Evolutionary conservation across 139 green algal species (phyloP).

Genomic region (Chlorella sp.): DNA sequence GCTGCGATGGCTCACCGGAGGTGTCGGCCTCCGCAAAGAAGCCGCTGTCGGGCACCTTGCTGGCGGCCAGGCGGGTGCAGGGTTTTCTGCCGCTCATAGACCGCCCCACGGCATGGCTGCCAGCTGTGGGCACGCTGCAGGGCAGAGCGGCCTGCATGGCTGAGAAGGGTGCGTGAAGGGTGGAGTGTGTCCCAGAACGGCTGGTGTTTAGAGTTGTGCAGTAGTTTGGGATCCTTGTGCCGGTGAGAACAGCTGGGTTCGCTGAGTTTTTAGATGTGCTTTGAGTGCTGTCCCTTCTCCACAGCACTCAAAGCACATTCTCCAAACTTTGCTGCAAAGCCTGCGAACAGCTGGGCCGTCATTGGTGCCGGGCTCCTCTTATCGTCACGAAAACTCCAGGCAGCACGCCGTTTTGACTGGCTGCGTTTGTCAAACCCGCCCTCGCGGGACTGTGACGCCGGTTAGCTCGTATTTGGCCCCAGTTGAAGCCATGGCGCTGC

Average conservation of each 20-base stretch:
- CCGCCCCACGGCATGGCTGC: background rate
- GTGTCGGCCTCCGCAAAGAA: conserved; percentile 63
- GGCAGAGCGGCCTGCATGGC: background rate
- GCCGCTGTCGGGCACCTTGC: conserved; percentile 46
- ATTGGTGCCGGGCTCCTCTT: background rate
- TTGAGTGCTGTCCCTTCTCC: no score
- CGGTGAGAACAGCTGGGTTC: no score
- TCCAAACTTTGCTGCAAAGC: no score
- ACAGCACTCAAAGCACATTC: no score
- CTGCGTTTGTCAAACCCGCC: background rate
- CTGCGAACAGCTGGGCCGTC: no score
- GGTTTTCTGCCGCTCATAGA: background rate
- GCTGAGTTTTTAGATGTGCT: no score
- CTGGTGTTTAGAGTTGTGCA: no score
- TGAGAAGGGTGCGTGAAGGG: background rate
- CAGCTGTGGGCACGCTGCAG: background rate
- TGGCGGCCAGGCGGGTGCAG: background rate
- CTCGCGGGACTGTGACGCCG: no score
- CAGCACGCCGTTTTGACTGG: background rate
- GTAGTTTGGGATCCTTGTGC: no score
- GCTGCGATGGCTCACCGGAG: conserved; percentile 38
- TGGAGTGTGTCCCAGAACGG: no score
- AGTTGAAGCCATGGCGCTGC: conserved; percentile 4
- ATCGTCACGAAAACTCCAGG: background rate
- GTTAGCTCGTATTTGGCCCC: no score